These are phyloP conservation scores for Coniferiporia sulphurascens DNA, from an alignment of 1,284 basidiomycete genomes.

Conservation along the genomic window DNA sequence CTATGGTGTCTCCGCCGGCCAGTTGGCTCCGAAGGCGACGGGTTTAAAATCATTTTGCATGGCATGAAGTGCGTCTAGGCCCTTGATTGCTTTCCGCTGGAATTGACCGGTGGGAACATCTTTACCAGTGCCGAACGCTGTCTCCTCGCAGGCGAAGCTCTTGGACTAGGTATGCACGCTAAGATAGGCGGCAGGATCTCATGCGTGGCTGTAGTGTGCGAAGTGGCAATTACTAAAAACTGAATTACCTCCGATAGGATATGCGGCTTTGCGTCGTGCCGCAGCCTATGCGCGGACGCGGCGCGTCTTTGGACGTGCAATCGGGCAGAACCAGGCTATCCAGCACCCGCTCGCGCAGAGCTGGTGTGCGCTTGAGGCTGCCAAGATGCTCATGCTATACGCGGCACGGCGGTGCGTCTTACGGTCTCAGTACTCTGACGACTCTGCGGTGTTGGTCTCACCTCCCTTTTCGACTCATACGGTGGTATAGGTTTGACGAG, in stretches of 20 bases:
- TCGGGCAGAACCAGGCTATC: slow-evolving; percentile 29
- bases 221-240: not conserved
- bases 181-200: not conserved
- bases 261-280: slow-evolving; percentile 21
- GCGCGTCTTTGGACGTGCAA: slow-evolving; percentile 28
- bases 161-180: slow-evolving; percentile 24
- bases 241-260: slow-evolving; percentile 8
- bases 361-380: slow-evolving; percentile 30
- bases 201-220: not conserved
- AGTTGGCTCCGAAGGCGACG: slow-evolving; percentile 33
- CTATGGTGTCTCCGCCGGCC: not conserved
- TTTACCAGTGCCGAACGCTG: slow-evolving; percentile 35
- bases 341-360: slow-evolving; percentile 28
- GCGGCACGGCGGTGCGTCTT: slow-evolving; percentile 25
- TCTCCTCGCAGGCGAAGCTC: slow-evolving; percentile 35
- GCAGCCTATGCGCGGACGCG: slow-evolving; percentile 25
- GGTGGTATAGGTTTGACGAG: slow-evolving; percentile 12
- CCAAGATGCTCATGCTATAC: slow-evolving; percentile 25
- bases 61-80: slow-evolving; percentile 21
- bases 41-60: slow-evolving; percentile 32
- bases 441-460: not conserved
- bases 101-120: slow-evolving; percentile 18
- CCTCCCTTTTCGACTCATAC: not conserved
- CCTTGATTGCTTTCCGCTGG: not conserved
- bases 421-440: not conserved